Evolutionary conservation across 305 asterid species (phyloP), one percentile per base, ranked within the genome.

Genomic region (Solanum aculeatissimum): DNA sequence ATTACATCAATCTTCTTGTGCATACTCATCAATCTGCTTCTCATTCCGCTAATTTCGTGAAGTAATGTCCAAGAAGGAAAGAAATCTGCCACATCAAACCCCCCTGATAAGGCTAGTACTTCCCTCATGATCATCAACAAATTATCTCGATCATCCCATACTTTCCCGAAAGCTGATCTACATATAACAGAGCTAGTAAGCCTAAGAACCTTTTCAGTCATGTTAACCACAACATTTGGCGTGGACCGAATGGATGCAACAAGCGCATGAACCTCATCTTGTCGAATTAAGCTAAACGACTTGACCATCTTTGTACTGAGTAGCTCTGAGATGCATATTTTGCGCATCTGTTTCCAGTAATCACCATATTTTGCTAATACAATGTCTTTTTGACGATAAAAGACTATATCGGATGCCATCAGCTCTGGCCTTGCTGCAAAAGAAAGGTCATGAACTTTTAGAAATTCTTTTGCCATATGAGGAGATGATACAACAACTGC

Each of bases 311-410:
- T 86, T 12, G 83, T 1, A 54, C 78, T 51, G 3, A 86, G 70
- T 9, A 84, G 42, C 66, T 86, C 87, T 54, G 27, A 29, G 0
- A 62, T 49, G 80, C 82, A 86, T 1, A 88, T 69, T 71, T 86
- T 85, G 2, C 87, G 87, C 87, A 88, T 86, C 1, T 86, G 87
- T 42, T 74, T 88, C 87, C 83, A 84, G 80, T 86, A 86, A 51
- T 85, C 87, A 0, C 84, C 85, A 18, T 86, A 86, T 0, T 38
- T 38, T 19, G 82, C 57, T 27, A 86, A 86, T 15, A 74, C 35
- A 27, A 81, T 79, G 4, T 85, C 87, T 0, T 72, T 74, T 21
- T 62, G 47, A 23, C 43, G 15, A 53, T 86, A 88, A 43, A 35
- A 80, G 14, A 84, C 49, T 7, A 84, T 11, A 7, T 84, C 65